A percentile compares a stretch with the other conserved stretches of the same genome.
Conservation (phyloP, 1,284 basidiomycete genomes). For the Trametes hirsuta region DNA sequence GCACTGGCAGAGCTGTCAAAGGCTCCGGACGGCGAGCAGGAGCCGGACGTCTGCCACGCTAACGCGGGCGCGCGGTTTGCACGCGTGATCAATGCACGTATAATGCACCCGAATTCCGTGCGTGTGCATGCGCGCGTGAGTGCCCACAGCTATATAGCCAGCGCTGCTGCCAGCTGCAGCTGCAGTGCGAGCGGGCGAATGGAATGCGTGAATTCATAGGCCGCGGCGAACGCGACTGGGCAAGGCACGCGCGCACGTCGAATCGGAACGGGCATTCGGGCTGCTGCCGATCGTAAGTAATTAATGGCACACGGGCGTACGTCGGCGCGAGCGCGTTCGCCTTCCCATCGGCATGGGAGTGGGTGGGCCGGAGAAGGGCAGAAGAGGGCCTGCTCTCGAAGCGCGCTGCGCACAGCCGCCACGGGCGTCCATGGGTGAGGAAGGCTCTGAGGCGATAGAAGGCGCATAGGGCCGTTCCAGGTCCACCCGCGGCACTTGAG, state of each 20-base stretch:
- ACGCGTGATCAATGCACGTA: too few relatives aligned
- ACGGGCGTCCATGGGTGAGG: not conserved
- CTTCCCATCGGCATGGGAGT: slow-evolving; percentile 9
- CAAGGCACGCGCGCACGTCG: slow-evolving; percentile 1
- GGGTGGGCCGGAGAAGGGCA: not conserved
- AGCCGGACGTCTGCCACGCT: too few relatives aligned
- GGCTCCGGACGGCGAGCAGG: too few relatives aligned
- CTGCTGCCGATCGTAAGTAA: not conserved
- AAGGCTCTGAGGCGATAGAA: slow-evolving; percentile 5
- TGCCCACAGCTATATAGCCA: too few relatives aligned
- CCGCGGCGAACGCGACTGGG: not conserved
- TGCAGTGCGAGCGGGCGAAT: not conserved
- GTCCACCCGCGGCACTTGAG: not conserved
- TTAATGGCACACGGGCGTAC: not conserved
- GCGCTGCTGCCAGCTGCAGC: too few relatives aligned
- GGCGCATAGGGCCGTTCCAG: slow-evolving; percentile 7
- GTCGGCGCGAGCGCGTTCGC: not conserved
- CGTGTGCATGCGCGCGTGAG: too few relatives aligned
- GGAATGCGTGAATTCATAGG: not conserved
- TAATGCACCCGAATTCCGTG: too few relatives aligned
- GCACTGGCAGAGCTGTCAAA: too few relatives aligned
- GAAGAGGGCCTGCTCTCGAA: not conserved
- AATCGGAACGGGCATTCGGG: not conserved
- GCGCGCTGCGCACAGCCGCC: slow-evolving; percentile 8
- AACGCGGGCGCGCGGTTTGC: too few relatives aligned